phyloP scores from a whole-genome alignment of 805 yeast species.

The Nakazawaea molendinolei region DNA sequence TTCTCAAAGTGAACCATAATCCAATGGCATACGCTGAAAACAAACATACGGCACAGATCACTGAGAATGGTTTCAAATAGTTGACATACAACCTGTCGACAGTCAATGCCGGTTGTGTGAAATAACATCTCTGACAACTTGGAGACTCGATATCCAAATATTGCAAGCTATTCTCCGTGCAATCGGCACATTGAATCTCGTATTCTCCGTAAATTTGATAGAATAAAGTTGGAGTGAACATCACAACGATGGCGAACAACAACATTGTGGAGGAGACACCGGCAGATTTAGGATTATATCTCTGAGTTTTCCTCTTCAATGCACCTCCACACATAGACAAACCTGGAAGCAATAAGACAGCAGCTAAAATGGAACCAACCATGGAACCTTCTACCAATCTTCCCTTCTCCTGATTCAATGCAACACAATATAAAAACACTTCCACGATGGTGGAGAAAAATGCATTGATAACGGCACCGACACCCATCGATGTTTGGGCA shows the following conservation, averaged over 20 bases:
- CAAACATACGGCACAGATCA: constrained; percentile 72
- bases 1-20: constrained; percentile 84
- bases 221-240: constrained; percentile 87
- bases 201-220: constrained; percentile 88
- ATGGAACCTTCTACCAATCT: constrained; percentile 91
- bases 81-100: constrained; percentile 58
- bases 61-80: constrained; percentile 76
- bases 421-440: constrained; percentile 86
- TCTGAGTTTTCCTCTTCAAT: constrained; percentile 80
- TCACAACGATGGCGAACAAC: constrained; percentile 80
- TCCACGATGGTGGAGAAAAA: constrained; percentile 96
- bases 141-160: not conserved
- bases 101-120: constrained; percentile 68
- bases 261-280: constrained; percentile 97
- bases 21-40: constrained; percentile 86
- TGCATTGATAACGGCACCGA: constrained; percentile 97
- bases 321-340: constrained; percentile 98
- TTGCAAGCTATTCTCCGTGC: constrained; percentile 23
- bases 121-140: constrained; percentile 67
- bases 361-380: constrained; percentile 91
- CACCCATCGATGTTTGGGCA: constrained; percentile 98
- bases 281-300: constrained; percentile 93
- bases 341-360: constrained; percentile 87
- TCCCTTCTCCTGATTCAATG: constrained; percentile 79
- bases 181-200: constrained; percentile 63